These are phyloP conservation scores for Sclerotinia spermophila DNA, from an alignment of 2,329 filamentous ascomycete genomes.

Conservation along the genomic window DNA sequence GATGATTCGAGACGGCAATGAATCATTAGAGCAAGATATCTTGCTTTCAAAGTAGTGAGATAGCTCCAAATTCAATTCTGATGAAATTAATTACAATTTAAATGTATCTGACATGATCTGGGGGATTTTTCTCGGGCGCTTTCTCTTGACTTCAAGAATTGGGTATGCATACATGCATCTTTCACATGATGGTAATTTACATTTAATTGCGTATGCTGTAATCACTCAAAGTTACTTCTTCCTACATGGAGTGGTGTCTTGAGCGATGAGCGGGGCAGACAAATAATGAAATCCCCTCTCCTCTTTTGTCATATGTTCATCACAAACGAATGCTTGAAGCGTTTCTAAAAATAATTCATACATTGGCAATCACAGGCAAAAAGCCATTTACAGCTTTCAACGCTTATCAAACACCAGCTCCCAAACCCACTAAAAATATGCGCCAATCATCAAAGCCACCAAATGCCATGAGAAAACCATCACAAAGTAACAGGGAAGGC, in stretches of 20 bases:
- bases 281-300: neutral
- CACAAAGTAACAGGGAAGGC: neutral
- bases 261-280: neutral
- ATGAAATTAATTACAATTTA: neutral
- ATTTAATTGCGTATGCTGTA: neutral
- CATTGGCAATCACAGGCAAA: neutral
- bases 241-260: neutral
- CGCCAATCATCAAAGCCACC: neutral
- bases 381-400: neutral
- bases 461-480: neutral
- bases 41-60: accelerated
- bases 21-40: neutral
- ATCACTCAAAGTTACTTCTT: neutral
- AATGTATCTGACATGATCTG: neutral
- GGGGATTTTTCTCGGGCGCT: neutral
- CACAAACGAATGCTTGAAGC: neutral
- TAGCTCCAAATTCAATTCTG: neutral
- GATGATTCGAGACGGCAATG: neutral
- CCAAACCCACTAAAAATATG: neutral
- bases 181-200: neutral
- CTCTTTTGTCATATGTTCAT: neutral
- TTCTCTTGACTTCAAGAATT: neutral
- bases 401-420: neutral
- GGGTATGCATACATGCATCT: neutral
- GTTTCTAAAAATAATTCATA: neutral